phyloP scores from a whole-genome alignment of 495 filamentous ascomycete species.

The Tuber microsphaerosporum region DNA sequence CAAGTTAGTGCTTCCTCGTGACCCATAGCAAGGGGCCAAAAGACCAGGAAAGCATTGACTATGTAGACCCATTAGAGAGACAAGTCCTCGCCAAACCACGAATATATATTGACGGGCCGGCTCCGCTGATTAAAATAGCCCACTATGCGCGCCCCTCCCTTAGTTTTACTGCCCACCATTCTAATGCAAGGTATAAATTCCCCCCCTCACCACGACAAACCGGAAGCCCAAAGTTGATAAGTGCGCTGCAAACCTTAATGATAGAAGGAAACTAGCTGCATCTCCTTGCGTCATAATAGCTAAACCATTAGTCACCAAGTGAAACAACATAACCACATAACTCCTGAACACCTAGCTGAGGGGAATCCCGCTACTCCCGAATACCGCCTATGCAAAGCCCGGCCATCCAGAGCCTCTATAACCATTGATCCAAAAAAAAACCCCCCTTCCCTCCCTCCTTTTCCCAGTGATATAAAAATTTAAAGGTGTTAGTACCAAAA shows the following conservation, averaged over 20 bases:
- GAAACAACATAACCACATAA: neutral
- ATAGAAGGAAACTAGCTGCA: neutral
- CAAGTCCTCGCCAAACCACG: neutral
- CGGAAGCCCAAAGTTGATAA: neutral
- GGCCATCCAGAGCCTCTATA: neutral
- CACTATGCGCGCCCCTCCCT: neutral
- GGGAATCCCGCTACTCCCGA: neutral
- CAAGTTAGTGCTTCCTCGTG: neutral
- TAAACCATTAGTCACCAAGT: neutral
- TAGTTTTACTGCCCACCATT: neutral
- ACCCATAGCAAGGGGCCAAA: neutral
- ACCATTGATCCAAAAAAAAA: neutral
- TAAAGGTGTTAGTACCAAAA: neutral
- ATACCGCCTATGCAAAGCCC: neutral
- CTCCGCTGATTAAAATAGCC: neutral
- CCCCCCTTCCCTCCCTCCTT: neutral
- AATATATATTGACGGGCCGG: neutral
- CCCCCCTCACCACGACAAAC: neutral
- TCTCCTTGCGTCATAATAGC: neutral
- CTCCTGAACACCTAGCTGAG: neutral
- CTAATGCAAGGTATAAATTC: neutral
- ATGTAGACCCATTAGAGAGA: neutral
- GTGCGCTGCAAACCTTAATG: neutral
- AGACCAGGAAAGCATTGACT: neutral
- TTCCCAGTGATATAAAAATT: neutral